Conservation (phyloP, 257 asterid genomes). For the Scutellaria barbata region DNA sequence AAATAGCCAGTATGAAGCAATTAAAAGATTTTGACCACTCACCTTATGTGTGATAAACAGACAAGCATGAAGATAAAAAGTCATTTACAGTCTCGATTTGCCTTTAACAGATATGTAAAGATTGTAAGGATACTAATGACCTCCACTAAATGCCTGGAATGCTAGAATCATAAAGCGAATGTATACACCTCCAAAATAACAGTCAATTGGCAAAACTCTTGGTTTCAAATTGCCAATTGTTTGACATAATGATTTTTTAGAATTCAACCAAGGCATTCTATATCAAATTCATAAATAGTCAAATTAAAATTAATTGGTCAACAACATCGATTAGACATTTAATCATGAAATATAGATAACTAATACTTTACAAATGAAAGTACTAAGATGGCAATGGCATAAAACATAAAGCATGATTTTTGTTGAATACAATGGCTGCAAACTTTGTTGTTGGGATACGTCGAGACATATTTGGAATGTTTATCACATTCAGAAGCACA, state of each 20-base stretch:
- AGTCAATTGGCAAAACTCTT: background rate
- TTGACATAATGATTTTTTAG: background rate
- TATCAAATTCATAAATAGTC: background rate
- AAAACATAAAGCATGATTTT: too few relatives aligned
- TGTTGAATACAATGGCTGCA: too few relatives aligned
- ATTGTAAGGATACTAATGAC: background rate
- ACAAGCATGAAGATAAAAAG: slow-evolving; percentile 3
- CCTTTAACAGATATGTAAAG: background rate
- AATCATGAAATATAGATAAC: background rate
- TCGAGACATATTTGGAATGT: too few relatives aligned
- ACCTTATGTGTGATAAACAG: background rate
- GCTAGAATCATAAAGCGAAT: too few relatives aligned
- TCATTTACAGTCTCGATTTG: background rate
- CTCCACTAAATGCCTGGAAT: background rate
- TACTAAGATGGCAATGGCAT: too few relatives aligned
- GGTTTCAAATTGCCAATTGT: slow-evolving; percentile 3
- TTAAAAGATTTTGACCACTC: slow-evolving; percentile 19
- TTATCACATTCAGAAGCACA: too few relatives aligned
- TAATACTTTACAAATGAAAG: too few relatives aligned
- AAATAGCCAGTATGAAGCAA: slow-evolving; percentile 7
- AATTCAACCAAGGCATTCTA: background rate
- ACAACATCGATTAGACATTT: background rate
- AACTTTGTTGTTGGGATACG: too few relatives aligned
- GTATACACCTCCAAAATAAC: too few relatives aligned
- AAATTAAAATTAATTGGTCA: slow-evolving; percentile 7